These are phyloP conservation scores for Aspergillus carlsbadensis DNA, from an alignment of 495 filamentous ascomycete species.

Conservation along the genomic window DNA sequence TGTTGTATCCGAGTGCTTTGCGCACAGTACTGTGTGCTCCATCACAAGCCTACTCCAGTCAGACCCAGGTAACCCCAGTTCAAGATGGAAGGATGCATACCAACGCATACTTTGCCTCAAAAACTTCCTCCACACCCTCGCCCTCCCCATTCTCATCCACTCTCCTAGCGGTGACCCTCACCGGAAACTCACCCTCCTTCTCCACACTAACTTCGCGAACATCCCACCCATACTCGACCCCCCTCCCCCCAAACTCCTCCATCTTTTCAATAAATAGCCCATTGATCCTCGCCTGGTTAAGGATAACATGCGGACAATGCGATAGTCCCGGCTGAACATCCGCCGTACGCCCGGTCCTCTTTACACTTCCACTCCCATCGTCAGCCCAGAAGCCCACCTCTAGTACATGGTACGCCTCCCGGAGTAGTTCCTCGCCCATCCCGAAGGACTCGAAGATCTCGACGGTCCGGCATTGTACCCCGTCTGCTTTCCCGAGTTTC, in stretches of 20 bases:
- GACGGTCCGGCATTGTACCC: constrained; percentile 75
- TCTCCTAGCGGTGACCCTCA: constrained; percentile 47
- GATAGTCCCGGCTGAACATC: constrained; percentile 65
- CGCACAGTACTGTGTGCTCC: constrained; percentile 73
- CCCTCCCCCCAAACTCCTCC: constrained; percentile 40
- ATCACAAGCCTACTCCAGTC: constrained; percentile 62
- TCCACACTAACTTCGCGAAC: constrained; percentile 58
- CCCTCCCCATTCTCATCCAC: constrained; percentile 54
- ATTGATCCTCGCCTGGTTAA: constrained; percentile 76
- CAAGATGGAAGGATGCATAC: constrained; percentile 38
- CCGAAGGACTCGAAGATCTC: constrained; percentile 82
- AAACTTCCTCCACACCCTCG: constrained; percentile 50
- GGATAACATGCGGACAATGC: constrained; percentile 70
- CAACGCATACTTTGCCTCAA: constrained; percentile 67
- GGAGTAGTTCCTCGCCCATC: constrained; percentile 66
- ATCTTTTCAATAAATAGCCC: constrained; percentile 56
- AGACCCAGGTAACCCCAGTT: not conserved
- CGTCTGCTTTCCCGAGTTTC: constrained; percentile 73
- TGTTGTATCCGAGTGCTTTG: constrained; percentile 62
- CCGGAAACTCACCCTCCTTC: constrained; percentile 34
- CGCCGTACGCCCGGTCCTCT: constrained; percentile 51
- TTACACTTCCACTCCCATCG: constrained; percentile 36
- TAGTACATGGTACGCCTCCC: constrained; percentile 67
- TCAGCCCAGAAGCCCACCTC: constrained; percentile 66
- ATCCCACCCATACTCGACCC: constrained; percentile 61